A percentile compares a stretch with the other conserved stretches of the same genome.
These are phyloP conservation scores for Marchantia polymorpha DNA, from an alignment of 225 moss, liverwort and hornwort species.

Conservation along the genomic window DNA sequence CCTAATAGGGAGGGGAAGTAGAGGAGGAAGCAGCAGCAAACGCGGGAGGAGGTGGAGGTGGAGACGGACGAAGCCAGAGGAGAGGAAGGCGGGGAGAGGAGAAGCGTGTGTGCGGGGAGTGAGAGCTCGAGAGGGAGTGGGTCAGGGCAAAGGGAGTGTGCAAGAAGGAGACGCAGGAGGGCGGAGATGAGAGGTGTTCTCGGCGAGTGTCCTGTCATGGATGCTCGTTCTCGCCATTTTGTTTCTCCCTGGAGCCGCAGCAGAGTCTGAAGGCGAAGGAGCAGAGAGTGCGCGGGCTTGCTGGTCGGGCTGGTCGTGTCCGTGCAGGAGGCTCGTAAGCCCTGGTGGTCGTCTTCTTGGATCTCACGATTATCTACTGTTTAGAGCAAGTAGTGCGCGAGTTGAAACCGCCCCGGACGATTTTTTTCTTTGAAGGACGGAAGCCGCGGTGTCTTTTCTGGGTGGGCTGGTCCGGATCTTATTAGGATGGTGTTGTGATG, in stretches of 20 bases:
- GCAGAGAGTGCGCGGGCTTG: neutral
- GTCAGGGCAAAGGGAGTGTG: neutral
- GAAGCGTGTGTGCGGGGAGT: neutral
- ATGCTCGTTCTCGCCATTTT: constrained; percentile 1
- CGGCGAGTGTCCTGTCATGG: constrained; percentile 7
- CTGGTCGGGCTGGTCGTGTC: neutral
- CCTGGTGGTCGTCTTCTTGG: neutral
- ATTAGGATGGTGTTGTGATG: neutral
- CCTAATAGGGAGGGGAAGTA: neutral
- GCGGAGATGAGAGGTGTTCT: constrained; percentile 5
- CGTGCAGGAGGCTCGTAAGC: neutral
- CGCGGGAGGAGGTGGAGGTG: neutral
- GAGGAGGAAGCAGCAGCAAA: no score
- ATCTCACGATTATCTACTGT: neutral
- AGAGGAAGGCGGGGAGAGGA: neutral
- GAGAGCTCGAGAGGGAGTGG: no score
- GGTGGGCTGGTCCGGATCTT: neutral
- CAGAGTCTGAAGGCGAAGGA: neutral
- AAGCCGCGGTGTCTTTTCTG: neutral
- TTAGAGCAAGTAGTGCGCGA: neutral
- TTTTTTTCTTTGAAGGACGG: neutral
- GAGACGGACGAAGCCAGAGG: neutral
- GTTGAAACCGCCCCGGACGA: neutral
- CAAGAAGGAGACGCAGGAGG: neutral
- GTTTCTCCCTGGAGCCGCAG: neutral